phyloP scores from a whole-genome alignment of 2,329 filamentous ascomycete genomes.

The Penicillium sp. region DNA sequence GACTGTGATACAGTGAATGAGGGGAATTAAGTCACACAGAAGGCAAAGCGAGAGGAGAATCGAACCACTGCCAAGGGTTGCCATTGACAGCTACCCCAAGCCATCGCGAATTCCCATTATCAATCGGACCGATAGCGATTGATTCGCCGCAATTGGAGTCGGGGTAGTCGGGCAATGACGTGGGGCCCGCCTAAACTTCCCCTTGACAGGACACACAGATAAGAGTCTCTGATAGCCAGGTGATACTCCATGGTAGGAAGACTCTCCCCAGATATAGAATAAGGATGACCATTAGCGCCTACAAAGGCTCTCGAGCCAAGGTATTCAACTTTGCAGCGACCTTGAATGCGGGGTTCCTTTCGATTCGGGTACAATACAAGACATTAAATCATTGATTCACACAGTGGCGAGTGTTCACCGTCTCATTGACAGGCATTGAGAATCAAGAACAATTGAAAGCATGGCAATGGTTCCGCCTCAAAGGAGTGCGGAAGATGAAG shows the following conservation, averaged over 20 bases:
- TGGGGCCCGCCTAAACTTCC: neutral
- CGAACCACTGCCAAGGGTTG: slow-evolving; percentile 1
- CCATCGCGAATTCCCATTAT: neutral
- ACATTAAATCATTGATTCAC: neutral
- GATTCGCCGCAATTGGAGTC: slow-evolving; percentile 6
- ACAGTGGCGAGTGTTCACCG: neutral
- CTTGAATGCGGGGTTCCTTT: neutral
- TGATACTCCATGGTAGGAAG: neutral
- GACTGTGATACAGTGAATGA: neutral
- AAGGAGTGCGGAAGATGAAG: neutral
- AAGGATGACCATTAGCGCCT: neutral
- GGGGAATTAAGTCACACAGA: neutral
- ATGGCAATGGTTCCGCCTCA: neutral
- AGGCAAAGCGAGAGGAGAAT: neutral
- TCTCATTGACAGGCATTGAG: neutral
- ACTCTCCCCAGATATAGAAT: neutral
- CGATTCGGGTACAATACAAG: neutral
- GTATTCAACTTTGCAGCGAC: neutral
- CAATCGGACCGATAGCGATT: slow-evolving; percentile 7
- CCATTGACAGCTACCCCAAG: neutral
- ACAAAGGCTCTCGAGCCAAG: neutral
- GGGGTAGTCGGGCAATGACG: neutral
- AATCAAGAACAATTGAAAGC: neutral
- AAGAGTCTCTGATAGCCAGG: neutral
- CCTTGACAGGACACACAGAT: neutral